Evolutionary conservation across 371 early-diverging fungal genomes (phyloP).

Genomic region (Mortierella sp.): DNA sequence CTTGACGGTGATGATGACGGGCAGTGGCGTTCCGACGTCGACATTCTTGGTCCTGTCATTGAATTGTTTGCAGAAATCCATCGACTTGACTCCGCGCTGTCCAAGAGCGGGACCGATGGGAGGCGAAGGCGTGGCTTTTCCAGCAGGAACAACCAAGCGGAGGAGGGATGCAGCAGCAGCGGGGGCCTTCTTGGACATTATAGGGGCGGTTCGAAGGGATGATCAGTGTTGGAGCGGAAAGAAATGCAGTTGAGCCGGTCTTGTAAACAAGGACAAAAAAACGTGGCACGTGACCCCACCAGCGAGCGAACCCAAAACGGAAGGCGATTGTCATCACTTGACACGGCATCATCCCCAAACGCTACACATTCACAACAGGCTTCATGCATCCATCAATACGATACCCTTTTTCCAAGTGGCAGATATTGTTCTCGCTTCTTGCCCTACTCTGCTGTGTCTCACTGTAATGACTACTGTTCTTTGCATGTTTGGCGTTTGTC

Average conservation of each 20-base stretch:
- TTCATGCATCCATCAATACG: constrained; percentile 1
- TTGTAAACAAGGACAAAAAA: constrained; percentile 6
- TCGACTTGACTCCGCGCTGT: constrained; percentile 97
- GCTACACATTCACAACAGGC: background rate
- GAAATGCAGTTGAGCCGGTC: no score
- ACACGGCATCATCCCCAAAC: background rate
- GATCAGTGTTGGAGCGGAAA: constrained; percentile 10
- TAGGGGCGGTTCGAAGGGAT: background rate
- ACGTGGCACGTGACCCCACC: background rate
- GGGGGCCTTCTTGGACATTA: constrained; percentile 57
- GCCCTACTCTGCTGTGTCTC: constrained; percentile 2
- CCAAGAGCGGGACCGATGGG: constrained; percentile 98
- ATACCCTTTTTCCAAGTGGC: background rate
- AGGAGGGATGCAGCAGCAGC: constrained; percentile 51
- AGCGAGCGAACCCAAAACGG: background rate
- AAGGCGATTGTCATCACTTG: background rate
- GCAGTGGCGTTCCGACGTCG: constrained; percentile 87
- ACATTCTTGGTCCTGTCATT: constrained; percentile 95
- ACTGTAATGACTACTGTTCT: constrained; percentile 3
- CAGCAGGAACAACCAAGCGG: constrained; percentile 78
- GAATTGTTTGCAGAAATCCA: constrained; percentile 98
- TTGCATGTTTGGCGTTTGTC: background rate
- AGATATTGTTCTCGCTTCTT: background rate
- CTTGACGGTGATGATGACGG: constrained; percentile 86
- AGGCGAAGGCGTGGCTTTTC: constrained; percentile 95